Percentiles rank a stretch among this genome's conserved stretches.
Conservation (phyloP, 495 filamentous ascomycete species). For the Oleoguttula mirabilis region DNA sequence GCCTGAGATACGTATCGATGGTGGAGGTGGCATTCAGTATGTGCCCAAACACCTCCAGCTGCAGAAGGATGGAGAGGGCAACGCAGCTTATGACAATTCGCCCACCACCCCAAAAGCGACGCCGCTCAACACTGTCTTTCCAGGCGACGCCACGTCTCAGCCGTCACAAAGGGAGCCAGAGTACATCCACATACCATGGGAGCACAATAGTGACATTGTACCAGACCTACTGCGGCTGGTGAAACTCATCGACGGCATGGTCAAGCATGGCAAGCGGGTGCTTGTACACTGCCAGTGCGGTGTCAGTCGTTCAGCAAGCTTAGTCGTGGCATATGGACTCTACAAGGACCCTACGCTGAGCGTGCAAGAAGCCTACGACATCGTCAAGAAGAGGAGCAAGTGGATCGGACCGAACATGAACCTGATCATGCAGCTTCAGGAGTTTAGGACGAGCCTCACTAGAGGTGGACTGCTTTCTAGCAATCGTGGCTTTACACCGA, state of each 20-base stretch:
- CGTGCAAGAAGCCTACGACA: slow-evolving; percentile 87
- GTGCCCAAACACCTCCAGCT: slow-evolving; percentile 18
- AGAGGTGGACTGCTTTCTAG: slow-evolving; percentile 25
- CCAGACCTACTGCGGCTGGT: slow-evolving; percentile 76
- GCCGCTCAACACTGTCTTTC: slow-evolving; percentile 9
- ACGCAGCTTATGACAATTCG: slow-evolving; percentile 20
- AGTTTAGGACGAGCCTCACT: slow-evolving; percentile 64
- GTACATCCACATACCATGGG: slow-evolving; percentile 94
- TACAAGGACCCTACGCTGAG: slow-evolving; percentile 78
- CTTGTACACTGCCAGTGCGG: slow-evolving; percentile 93
- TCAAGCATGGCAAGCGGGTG: slow-evolving; percentile 70
- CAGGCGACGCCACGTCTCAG: slow-evolving; percentile 1
- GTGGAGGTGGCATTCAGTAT: slow-evolving; percentile 26
- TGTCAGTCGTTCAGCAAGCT: slow-evolving; percentile 87
- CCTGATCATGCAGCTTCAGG: slow-evolving; percentile 90
- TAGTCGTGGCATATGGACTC: slow-evolving; percentile 92
- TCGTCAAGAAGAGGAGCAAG: slow-evolving; percentile 75
- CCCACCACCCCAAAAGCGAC: slow-evolving; percentile 33
- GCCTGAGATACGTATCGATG: slow-evolving; percentile 23
- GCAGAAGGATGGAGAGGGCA: slow-evolving; percentile 10
- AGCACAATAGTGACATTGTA: slow-evolving; percentile 93
- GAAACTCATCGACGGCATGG: slow-evolving; percentile 69
- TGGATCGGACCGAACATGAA: slow-evolving; percentile 99
- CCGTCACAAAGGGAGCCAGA: slow-evolving; percentile 50
- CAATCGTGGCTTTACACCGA: slow-evolving; percentile 15